A percentile compares a stretch with the other conserved stretches of the same genome.
Conservation (phyloP, 495 filamentous ascomycete species). For the Schizothecium vesticola region DNA sequence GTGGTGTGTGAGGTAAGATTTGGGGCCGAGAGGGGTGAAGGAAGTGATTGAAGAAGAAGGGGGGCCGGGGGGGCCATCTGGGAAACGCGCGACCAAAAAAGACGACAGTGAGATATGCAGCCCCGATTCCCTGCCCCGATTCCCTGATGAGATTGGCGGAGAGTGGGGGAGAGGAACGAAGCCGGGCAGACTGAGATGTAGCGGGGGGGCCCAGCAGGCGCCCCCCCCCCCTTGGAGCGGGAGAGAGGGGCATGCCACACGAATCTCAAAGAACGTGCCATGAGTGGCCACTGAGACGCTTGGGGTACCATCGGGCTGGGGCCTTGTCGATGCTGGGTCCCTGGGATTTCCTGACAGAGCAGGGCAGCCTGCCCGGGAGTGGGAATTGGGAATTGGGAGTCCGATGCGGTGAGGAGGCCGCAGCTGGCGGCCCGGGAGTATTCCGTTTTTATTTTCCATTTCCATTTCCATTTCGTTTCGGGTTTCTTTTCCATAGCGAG, state of each 20-base stretch:
- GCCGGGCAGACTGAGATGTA: neutral
- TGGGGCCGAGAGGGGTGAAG: conserved; percentile 4
- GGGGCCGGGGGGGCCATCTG: conserved; percentile 10
- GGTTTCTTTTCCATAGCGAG: neutral
- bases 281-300: conserved; percentile 12
- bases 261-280: conserved; percentile 15
- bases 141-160: conserved; percentile 23
- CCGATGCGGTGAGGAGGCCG: conserved; percentile 20
- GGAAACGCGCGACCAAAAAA: conserved; percentile 2
- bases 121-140: conserved; percentile 24
- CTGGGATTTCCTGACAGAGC: conserved; percentile 10
- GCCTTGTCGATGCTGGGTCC: conserved; percentile 19
- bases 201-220: neutral
- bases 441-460: no score
- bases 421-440: conserved; percentile 10
- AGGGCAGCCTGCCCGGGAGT: conserved; percentile 3
- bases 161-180: conserved; percentile 10
- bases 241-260: conserved; percentile 16
- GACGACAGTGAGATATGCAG: conserved; percentile 12
- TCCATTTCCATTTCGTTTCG: neutral
- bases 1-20: conserved; percentile 8
- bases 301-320: conserved; percentile 25
- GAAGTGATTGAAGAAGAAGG: neutral
- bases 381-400: neutral
- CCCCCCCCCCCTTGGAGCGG: conserved; percentile 12